phyloP scores from a whole-genome alignment of 2,329 filamentous ascomycete genomes.

The Talaromyces pinophilus region DNA sequence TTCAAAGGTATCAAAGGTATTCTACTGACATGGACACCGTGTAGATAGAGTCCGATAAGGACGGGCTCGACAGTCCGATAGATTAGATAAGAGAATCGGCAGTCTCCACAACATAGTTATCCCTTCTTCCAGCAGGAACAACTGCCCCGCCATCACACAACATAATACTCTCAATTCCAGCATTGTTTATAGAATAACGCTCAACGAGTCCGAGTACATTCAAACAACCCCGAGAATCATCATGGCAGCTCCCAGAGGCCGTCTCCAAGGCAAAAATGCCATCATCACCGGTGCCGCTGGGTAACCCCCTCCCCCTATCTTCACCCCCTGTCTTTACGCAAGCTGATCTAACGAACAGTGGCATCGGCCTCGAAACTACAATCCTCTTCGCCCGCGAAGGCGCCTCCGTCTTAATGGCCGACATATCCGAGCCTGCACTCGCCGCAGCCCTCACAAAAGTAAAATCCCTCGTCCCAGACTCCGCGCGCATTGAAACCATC shows the following conservation, averaged over 20 bases:
- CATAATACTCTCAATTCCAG: background rate
- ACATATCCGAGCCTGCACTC: constrained; percentile 77
- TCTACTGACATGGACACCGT: background rate
- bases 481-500: constrained; percentile 61
- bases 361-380: constrained; percentile 87
- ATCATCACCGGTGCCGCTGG: constrained; percentile 83
- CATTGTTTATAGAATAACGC: background rate
- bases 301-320: constrained; percentile 49
- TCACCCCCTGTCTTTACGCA: background rate
- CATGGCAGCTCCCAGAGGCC: constrained; percentile 34
- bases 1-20: too few relatives aligned
- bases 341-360: constrained; percentile 48
- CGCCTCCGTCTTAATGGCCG: constrained; percentile 79
- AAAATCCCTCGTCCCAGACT: constrained; percentile 67
- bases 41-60: background rate
- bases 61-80: background rate
- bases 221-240: background rate
- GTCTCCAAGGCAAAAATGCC: constrained; percentile 66
- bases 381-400: constrained; percentile 90
- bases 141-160: constrained; percentile 14
- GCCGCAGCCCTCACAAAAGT: constrained; percentile 75
- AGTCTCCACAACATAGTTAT: constrained; percentile 2
- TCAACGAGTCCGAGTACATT: background rate
- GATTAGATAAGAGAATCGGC: constrained; percentile 25
- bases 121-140: background rate